Base-by-base conservation (phyloP, 1,284 basidiomycete species). In the Microbotryomycetes sp. region DNA sequence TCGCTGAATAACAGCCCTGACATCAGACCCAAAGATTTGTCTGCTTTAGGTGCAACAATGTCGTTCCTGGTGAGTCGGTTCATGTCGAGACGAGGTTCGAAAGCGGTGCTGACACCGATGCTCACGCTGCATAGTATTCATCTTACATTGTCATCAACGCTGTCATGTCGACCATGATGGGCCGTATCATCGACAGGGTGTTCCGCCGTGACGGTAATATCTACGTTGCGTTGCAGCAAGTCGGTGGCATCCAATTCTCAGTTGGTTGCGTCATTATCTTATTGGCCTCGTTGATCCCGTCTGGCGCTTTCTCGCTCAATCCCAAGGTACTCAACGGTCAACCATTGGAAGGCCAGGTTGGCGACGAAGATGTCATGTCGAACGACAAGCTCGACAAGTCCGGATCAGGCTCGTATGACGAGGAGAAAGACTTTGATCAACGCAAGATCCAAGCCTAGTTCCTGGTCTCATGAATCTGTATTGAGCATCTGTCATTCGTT, bases 41-140 rank as follows among this genome's bases (percentile, higher is more conserved):
- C 73, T 16, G 68, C 74, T 16, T 72, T 76, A 46, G 76, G 76
- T 56, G 71, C 74, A 22, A 76, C 76, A 49, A 76, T 76, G 74
- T 71, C 73, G 16, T 75, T 76, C 72, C 66, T 73, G n/a, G n/a
- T 45, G 9, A n/a, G n/a, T 56, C 22, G 9, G 14, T 22, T n/a
- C 70, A 67, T 63, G 45, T 46, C 45, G 16, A 16, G 45, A 16
- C n/a, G n/a, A n/a, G n/a, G n/a, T n/a, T n/a, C n/a, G n/a, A n/a
- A n/a, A n/a, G n/a, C n/a, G n/a, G n/a, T n/a, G n/a, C n/a, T n/a
- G n/a, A n/a, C n/a, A n/a, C n/a, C n/a, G n/a, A n/a, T n/a, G n/a
- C n/a, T n/a, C n/a, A n/a, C n/a, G n/a, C n/a, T n/a, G n/a, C n/a
- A n/a, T n/a, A n/a, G 15, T 73, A 71, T 59, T 63, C 64, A 16